Evolutionary conservation across 352 stramenopile genomes (phyloP).

Genomic region (Globisporangium alternatum): DNA sequence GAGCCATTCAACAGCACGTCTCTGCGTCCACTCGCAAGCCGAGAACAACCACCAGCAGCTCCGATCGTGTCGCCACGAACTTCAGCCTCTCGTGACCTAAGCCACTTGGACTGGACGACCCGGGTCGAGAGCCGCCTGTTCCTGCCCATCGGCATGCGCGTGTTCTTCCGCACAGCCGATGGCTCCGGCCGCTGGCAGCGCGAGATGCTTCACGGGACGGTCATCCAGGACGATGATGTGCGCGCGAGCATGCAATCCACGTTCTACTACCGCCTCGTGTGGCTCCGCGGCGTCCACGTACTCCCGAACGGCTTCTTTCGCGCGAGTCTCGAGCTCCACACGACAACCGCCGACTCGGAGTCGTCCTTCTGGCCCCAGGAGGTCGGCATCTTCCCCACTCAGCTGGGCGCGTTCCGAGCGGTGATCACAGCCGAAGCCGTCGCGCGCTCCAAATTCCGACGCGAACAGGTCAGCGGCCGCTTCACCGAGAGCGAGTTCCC

Average conservation of each 20-base stretch:
- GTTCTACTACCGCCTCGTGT: constrained; percentile 62
- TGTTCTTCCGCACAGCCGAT: constrained; percentile 46
- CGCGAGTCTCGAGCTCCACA: constrained; percentile 40
- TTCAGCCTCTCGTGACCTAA: background rate
- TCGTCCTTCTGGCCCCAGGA: constrained; percentile 35
- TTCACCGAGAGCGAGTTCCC: constrained; percentile 37
- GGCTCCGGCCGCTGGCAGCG: constrained; percentile 46
- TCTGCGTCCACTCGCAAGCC: background rate
- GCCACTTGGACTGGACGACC: constrained; percentile 13
- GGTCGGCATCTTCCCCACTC: constrained; percentile 52
- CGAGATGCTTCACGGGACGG: constrained; percentile 55
- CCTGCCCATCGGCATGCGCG: constrained; percentile 35
- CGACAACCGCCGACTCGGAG: constrained; percentile 2
- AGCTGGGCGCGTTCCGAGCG: constrained; percentile 53
- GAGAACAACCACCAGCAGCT: constrained; percentile 11
- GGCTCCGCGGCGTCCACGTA: constrained; percentile 59
- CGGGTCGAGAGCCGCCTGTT: constrained; percentile 29
- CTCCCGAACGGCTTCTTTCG: constrained; percentile 68
- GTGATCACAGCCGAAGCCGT: constrained; percentile 55
- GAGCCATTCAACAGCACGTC: background rate
- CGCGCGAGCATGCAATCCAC: constrained; percentile 11
- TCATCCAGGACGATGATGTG: constrained; percentile 30
- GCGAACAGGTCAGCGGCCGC: constrained; percentile 34
- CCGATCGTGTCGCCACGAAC: constrained; percentile 11
- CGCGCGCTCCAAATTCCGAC: constrained; percentile 45